phyloP scores from a whole-genome alignment of 805 yeast genomes.

The Candida stauntonica region DNA sequence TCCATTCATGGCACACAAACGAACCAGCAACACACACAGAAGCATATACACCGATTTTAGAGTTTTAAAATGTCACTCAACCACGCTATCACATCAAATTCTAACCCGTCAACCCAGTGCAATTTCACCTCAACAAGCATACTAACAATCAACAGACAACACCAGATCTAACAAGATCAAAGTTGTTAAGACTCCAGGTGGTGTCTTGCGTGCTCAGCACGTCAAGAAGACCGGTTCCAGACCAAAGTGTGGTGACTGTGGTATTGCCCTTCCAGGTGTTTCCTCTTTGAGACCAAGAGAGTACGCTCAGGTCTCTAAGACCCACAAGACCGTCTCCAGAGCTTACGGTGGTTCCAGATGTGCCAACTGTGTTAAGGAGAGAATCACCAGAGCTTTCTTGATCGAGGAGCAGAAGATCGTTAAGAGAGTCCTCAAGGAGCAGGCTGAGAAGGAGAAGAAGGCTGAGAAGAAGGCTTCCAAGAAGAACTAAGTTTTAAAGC shows the following conservation, averaged over 20 bases:
- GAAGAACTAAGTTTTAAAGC: conserved; percentile 24
- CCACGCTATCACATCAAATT: too few relatives aligned
- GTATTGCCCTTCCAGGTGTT: conserved; percentile 77
- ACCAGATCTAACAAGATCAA: conserved; percentile 99
- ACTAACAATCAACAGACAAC: conserved; percentile 69
- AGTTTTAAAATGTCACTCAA: too few relatives aligned
- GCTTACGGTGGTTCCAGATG: conserved; percentile 99
- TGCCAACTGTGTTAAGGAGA: conserved; percentile 98
- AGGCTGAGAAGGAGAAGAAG: conserved; percentile 82
- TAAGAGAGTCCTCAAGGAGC: conserved; percentile 98
- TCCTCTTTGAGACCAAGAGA: conserved; percentile 97
- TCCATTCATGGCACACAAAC: too few relatives aligned
- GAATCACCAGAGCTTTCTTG: conserved; percentile 99
- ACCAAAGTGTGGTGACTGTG: conserved; percentile 84
- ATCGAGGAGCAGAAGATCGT: conserved; percentile 99
- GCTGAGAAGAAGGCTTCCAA: conserved; percentile 41
- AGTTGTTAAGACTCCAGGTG: conserved; percentile 99
- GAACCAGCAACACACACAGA: too few relatives aligned
- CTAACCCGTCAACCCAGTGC: too few relatives aligned
- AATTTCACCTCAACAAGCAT: too few relatives aligned
- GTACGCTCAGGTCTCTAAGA: conserved; percentile 91
- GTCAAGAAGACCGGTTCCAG: conserved; percentile 82
- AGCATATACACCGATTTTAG: too few relatives aligned
- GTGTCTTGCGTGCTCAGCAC: conserved; percentile 97
- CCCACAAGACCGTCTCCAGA: conserved; percentile 98